Evolutionary conservation across 176 grass and related monocot genomes (phyloP).

Genomic region (Pontederia crassipes): DNA sequence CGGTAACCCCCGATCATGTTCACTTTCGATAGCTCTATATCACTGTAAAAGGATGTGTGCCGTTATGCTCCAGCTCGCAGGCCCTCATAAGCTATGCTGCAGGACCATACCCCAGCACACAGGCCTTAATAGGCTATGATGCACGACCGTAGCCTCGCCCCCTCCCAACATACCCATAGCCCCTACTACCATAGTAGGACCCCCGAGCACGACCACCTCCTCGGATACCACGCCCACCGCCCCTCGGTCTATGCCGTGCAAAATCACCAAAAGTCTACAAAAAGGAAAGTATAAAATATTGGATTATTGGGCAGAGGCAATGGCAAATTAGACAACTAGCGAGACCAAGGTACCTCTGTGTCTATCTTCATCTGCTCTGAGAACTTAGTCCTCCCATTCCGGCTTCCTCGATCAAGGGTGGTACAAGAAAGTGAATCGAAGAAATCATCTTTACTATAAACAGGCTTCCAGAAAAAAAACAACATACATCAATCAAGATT

Average conservation of each 20-base stretch:
- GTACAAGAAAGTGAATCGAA: conserved; percentile 89
- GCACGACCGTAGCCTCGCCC: conserved; percentile 22
- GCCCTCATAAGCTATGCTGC: too few species aligned
- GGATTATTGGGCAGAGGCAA: conserved; percentile 6
- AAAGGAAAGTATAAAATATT: background rate
- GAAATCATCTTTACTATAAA: conserved; percentile 94
- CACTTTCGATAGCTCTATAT: too few species aligned
- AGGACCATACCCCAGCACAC: too few species aligned
- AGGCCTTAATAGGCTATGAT: too few species aligned
- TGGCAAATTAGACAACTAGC: background rate
- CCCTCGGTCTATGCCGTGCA: conserved; percentile 49
- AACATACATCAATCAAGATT: conserved; percentile 8
- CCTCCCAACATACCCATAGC: conserved; percentile 44
- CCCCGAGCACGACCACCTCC: conserved; percentile 44
- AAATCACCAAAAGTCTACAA: conserved; percentile 80
- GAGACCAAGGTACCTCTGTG: conserved; percentile 42
- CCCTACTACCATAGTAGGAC: conserved; percentile 47
- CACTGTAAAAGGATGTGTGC: too few species aligned
- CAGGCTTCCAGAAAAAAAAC: conserved; percentile 34
- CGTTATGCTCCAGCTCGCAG: too few species aligned
- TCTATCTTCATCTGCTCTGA: conserved; percentile 83
- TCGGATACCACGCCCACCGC: conserved; percentile 47
- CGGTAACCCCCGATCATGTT: too few species aligned
- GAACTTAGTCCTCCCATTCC: conserved; percentile 69
- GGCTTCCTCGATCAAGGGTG: conserved; percentile 49